Conservation (phyloP, 2,329 filamentous ascomycete genomes). For the Diplodia seriata region DNA sequence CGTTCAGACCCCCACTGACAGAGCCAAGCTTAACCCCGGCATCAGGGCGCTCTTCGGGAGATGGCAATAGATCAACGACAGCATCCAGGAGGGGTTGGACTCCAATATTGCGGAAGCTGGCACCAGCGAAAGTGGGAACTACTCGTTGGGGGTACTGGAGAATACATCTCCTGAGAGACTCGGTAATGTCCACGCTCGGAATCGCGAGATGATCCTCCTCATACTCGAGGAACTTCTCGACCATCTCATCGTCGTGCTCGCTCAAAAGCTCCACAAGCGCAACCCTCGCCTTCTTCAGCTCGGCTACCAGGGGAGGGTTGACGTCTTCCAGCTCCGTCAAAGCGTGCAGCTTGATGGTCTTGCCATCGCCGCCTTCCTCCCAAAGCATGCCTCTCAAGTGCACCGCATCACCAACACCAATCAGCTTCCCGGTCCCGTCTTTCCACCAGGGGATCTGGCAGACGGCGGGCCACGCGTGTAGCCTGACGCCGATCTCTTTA, state of each 20-base stretch:
- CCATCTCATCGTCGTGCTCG: conserved; percentile 84
- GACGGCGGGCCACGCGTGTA: conserved; percentile 85
- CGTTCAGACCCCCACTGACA: conserved; percentile 61
- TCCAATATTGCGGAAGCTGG: conserved; percentile 92
- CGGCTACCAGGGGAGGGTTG: conserved; percentile 62
- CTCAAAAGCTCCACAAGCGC: conserved; percentile 83
- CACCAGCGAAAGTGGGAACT: conserved; percentile 87
- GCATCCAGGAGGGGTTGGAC: conserved; percentile 91
- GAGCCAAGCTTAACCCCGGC: conserved; percentile 74
- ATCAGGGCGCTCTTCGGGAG: conserved; percentile 79
- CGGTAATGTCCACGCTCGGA: conserved; percentile 68
- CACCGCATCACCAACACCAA: conserved; percentile 85
- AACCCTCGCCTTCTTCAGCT: conserved; percentile 77
- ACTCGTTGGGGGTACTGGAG: conserved; percentile 72
- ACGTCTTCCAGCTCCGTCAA: conserved; percentile 60
- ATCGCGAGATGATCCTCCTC: conserved; percentile 76
- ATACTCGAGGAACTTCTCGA: conserved; percentile 81
- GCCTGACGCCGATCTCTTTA: conserved; percentile 78
- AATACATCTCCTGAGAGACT: conserved; percentile 76
- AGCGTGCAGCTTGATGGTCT: conserved; percentile 63
- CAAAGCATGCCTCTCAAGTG: conserved; percentile 78
- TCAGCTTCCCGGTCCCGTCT: conserved; percentile 72
- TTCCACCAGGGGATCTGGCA: conserved; percentile 97
- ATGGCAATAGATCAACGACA: conserved; percentile 85
- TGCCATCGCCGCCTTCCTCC: conserved; percentile 70